Percentiles rank a stretch among this genome's conserved stretches.
These are phyloP conservation scores for Hansenula sp. DNA, from an alignment of 1,139 yeast species.

Conservation along the genomic window DNA sequence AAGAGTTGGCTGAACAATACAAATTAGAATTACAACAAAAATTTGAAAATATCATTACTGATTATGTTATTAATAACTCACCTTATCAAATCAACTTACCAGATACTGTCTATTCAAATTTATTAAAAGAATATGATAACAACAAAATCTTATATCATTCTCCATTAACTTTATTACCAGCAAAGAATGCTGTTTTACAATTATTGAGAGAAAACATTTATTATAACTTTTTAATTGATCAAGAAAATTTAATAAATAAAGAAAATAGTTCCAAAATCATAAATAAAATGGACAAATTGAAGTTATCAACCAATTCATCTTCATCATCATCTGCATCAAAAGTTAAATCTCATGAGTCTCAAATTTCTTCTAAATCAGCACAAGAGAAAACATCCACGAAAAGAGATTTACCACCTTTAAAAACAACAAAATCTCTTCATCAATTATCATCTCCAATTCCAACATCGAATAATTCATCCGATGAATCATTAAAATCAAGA, in stretches of 20 bases:
- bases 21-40: conserved; percentile 27
- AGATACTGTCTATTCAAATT: conserved; percentile 29
- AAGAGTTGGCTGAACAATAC: conserved; percentile 19
- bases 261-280: conserved; percentile 1
- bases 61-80: conserved; percentile 30
- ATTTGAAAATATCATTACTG: conserved; percentile 28
- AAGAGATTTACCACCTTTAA: not conserved
- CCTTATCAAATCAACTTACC: conserved; percentile 45
- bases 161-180: conserved; percentile 37
- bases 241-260: conserved; percentile 13
- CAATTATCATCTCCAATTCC: not conserved
- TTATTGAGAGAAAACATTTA: conserved; percentile 45
- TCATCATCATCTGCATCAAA: conserved; percentile 1
- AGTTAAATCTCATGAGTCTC: not conserved
- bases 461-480: not conserved
- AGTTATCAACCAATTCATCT: not conserved
- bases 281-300: not conserved
- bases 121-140: conserved; percentile 29
- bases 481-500: not conserved
- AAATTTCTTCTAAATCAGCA: too few species aligned
- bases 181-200: conserved; percentile 40
- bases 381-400: too few species aligned
- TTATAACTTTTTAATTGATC: conserved; percentile 20
- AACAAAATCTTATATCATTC: conserved; percentile 30
- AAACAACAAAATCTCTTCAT: not conserved